phyloP scores from a whole-genome alignment of 257 asterid genomes.

The Solanum neorickii region DNA sequence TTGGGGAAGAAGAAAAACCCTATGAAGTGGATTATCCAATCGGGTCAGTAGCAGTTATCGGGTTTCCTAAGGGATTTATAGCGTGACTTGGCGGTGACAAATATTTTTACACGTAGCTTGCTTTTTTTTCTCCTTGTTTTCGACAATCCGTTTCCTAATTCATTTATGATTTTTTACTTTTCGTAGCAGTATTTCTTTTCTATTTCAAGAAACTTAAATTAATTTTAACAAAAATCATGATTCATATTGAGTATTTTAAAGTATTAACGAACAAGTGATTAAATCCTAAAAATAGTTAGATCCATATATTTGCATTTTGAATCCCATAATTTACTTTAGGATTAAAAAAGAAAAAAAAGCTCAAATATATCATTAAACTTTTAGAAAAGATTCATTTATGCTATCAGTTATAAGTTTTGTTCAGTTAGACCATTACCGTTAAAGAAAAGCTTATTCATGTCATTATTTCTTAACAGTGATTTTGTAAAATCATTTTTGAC shows the following conservation, averaged over 20 bases:
- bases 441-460: too few species aligned
- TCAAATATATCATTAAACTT: too few species aligned
- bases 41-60: not conserved
- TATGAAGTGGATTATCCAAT: not conserved
- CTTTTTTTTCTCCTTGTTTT: not conserved
- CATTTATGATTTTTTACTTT: not conserved
- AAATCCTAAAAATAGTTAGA: not conserved
- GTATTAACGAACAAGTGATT: not conserved
- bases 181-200: not conserved
- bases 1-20: not conserved
- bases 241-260: not conserved
- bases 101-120: not conserved
- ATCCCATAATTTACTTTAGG: not conserved
- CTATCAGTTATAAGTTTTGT: too few species aligned
- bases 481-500: too few species aligned
- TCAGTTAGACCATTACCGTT: rapidly evolving
- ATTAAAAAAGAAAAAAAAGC: not conserved
- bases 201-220: not conserved
- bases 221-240: not conserved
- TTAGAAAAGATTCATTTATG: too few species aligned
- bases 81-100: not conserved
- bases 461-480: too few species aligned
- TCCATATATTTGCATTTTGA: not conserved
- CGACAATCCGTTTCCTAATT: not conserved
- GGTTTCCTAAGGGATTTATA: not conserved